Base-by-base conservation (phyloP, 2,329 filamentous ascomycete genomes). In the Sporothrix pseudoabietina region DNA sequence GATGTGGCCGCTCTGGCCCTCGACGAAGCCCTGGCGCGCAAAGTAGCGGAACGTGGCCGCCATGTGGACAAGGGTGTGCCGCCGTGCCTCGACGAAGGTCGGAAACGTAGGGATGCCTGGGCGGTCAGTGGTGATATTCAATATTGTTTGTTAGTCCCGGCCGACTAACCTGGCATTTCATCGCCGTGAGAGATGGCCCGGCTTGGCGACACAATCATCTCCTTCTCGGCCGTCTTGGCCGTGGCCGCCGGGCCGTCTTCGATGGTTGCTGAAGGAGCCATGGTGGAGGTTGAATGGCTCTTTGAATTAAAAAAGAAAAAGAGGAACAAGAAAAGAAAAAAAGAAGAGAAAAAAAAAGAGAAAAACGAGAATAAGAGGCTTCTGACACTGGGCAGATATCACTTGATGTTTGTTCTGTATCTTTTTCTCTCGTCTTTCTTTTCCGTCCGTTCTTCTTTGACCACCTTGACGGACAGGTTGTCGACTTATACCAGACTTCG, bases 31-130 rank as follows among this genome's bases (percentile, higher is more conserved):
- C 78, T 88, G 86, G 63, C 89, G 86, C 0, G 89, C 85, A 78
- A 91, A 91, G 76, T 89, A 85, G 22, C 90, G 87, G 80, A 92
- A 92, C n/a, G 87, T 88, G 9, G 87, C 86, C 4, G 90, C 89
- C 85, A 91, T 91, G 80, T 92, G 90, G 39, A 87, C 82, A 10
- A 91, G 83, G 73, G 89, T 88, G 84, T 91, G 91, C 77, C 85
- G 84, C 26, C 91, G 87, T 73, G 92, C 81, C 55, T 79, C 80
- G 7, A 78, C 78, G 73, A 79, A 82, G 47, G 77, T 80, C 30
- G 79, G 78, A 76, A 85, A 85, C 1, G 78, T 80, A 7, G 84
- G 84, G 69, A 85, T 84, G 52, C 82, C 84, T 82, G 73, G 16
- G 1, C 8, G 22, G 55, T 66, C 32, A 16, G 65, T 26, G 6